Conservation (phyloP, 2,329 filamentous ascomycete species). For the Pseudopyricularia cyperi region DNA sequence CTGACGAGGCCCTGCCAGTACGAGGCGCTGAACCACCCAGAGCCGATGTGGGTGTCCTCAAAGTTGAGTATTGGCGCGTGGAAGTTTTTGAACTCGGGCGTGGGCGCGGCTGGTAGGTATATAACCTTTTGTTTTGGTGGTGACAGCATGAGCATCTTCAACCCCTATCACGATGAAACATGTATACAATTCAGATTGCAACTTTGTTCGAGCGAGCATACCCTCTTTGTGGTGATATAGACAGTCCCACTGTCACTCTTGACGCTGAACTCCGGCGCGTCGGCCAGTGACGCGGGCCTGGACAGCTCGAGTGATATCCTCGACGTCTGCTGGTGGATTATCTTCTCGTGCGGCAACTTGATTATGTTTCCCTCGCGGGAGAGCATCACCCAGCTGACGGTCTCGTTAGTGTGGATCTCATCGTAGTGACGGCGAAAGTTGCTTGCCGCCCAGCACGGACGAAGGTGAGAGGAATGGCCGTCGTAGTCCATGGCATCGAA, state of each 20-base stretch:
- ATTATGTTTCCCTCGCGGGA: constrained; percentile 62
- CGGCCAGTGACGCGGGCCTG: constrained; percentile 52
- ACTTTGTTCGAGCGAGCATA: too few species aligned
- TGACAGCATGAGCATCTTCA: constrained; percentile 6
- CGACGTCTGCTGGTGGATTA: constrained; percentile 67
- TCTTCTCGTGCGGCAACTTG: constrained; percentile 70
- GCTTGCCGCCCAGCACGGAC: background rate
- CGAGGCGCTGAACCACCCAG: constrained; percentile 72
- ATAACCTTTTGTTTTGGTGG: constrained; percentile 47
- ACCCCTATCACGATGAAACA: constrained; percentile 7
- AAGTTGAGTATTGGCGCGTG: constrained; percentile 79
- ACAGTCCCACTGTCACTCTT: constrained; percentile 64
- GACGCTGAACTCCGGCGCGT: constrained; percentile 49
- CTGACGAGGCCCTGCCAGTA: constrained; percentile 73
- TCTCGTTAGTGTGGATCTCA: constrained; percentile 38
- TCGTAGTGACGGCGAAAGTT: constrained; percentile 5
- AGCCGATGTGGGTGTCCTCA: constrained; percentile 73
- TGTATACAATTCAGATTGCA: too few species aligned
- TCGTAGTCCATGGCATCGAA: constrained; percentile 3
- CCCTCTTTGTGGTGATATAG: constrained; percentile 76
- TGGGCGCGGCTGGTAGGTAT: constrained; percentile 66
- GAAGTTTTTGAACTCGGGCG: constrained; percentile 68
- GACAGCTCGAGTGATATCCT: constrained; percentile 67
- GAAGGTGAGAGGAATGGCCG: constrained; percentile 1
- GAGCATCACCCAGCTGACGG: constrained; percentile 79